Evolutionary conservation across 768 basidiomycete species (phyloP), one percentile per base, ranked within the genome.

Genomic region (Favolaschia claudopus): DNA sequence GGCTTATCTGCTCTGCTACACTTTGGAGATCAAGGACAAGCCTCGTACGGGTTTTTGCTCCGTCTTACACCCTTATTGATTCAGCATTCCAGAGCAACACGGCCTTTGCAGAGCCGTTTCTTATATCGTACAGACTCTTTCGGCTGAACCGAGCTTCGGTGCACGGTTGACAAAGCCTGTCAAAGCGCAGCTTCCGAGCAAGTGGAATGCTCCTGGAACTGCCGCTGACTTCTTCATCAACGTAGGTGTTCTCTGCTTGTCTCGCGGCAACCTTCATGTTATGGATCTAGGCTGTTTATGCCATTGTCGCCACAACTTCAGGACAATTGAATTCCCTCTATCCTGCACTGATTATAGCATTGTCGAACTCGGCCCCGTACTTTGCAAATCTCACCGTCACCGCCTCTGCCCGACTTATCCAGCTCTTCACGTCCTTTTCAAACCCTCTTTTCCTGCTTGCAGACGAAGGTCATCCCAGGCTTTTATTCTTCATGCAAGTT

Each of bases 401-500:
- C 29, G 87, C 94, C 13, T 91, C 95, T 4, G 90, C 92, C 6
- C 84, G 92, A 17, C 81, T 99, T 7, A 71, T 96, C 32, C 95
- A 97, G 72, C 83, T 99, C 7, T 94, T 97, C 75, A 89, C 85
- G 27, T 93, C 96, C 0, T 96, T 99, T 70, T 89, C 94, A 6
- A 93, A 89, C 58, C 93, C 97, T 0, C 77, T 87, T 3, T 98
- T 98, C 73, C 77, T 99, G 31, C 76, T 99, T 19, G 89, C 92
- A 3, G 97, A 99, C 62, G 97, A 98, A 74, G 94, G 96, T 7
- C 95, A 98, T 69, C 97, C 97, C 1, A 78, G 97, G 60, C 76
- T 98, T 28, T 82, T 98, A 29, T 99, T 92, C 75, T 97, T 94
- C 72, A 89, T 95, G 93, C 93, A 61, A 60, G 86, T 73, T 25